Evolutionary conservation across 2,329 filamentous ascomycete species (phyloP).

Genomic region (Emmonsia crescens): DNA sequence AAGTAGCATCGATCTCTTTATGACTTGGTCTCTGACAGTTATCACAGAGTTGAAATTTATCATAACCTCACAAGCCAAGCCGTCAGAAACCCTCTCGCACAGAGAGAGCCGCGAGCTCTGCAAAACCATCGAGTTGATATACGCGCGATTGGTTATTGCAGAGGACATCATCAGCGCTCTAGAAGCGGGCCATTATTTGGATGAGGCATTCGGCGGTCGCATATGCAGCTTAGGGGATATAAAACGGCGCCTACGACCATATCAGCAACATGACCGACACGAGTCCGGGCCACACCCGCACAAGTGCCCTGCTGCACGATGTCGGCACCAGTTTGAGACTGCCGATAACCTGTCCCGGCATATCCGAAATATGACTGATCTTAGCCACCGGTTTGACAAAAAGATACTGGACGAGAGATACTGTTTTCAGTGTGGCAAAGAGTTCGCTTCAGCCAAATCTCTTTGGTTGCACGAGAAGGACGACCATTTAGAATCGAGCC

Average conservation of each 20-base stretch:
- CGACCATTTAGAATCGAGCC: not conserved
- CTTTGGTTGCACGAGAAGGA: not conserved
- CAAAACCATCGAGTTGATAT: not conserved
- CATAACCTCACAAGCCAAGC: not conserved
- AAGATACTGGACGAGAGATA: not conserved
- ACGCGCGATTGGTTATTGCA: not conserved
- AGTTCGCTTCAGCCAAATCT: not conserved
- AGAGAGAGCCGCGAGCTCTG: not conserved
- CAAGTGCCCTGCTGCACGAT: not conserved
- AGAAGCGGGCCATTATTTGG: not conserved
- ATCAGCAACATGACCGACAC: not conserved
- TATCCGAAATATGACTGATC: not conserved
- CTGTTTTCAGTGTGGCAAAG: not conserved
- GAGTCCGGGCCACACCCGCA: not conserved
- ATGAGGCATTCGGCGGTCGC: not conserved
- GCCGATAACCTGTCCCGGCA: not conserved
- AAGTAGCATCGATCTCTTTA: slow-evolving; percentile 1
- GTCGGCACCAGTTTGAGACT: not conserved
- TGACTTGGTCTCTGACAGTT: slow-evolving; percentile 2
- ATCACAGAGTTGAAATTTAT: slow-evolving; percentile 1
- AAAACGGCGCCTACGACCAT: not conserved
- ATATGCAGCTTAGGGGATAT: not conserved
- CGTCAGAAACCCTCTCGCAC: not conserved
- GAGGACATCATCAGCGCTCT: not conserved
- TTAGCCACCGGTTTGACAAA: not conserved